Base-by-base conservation (phyloP, 768 basidiomycete genomes). In the Polyporus arcularius region DNA sequence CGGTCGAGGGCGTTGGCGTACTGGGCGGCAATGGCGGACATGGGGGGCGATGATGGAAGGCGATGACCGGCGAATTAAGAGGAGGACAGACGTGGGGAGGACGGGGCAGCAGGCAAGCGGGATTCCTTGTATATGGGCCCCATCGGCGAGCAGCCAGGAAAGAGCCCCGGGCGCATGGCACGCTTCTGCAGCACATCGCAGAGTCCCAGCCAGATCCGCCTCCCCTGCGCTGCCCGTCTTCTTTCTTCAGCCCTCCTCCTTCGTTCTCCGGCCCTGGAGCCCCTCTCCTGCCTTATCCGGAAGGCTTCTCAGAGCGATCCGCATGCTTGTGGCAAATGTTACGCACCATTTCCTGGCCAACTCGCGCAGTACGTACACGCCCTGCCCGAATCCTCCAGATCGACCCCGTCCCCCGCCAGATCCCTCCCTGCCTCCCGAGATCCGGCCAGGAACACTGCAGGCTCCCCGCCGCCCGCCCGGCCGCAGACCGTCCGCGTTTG, bases 1-100 rank as follows among this genome's bases (percentile, higher is more conserved):
- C 56, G 53, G 59, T 45, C 45, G 48, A 50, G 50, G 45, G 60
- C 41, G 51, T 54, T 28, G 43, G 49, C 42, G 53, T 53, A 57
- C 54, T 55, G 57, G 58, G 58, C 55, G 63, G 63, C 55, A 56
- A 57, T 50, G 43, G 62, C 57, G 38, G 63, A 58, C 59, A 58
- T 60, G 58, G 38, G 45, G 21, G 58, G 11, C 21, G 15, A 10
- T n/a, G 43, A 31, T 9, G 18, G 53, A 26, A 32, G 39, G 21
- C 45, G 56, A 53, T 40, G 58, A 49, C 55, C 63, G 58, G 63
- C 40, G 38, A 53, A 53, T 54, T 47, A 46, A 53, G 58, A 51
- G 30, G 51, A 15, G 41, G 41, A 16, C 40, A 6, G 55, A n/a
- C 35, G 52, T 21, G 50, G 53, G 50, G 16, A 43, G 50, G 46